Conservation (phyloP, 2,329 filamentous ascomycete genomes). For the Microsporum ferrugineum region DNA sequence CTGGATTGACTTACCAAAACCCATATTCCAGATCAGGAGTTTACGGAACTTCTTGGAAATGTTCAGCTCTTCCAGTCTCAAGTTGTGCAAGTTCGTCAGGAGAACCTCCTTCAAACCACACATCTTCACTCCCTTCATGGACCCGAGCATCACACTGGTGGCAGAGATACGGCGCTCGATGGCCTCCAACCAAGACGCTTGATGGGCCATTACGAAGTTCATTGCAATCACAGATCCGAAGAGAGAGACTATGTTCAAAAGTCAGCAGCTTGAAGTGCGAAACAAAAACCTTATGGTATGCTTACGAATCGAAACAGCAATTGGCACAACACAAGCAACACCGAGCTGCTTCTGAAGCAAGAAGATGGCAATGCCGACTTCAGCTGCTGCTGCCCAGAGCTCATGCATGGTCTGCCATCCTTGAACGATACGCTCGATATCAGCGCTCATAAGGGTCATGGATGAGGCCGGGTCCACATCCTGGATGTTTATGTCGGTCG, state of each 20-base stretch:
- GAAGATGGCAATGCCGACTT: constrained; percentile 38
- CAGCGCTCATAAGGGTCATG: constrained; percentile 37
- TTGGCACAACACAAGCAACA: constrained; percentile 35
- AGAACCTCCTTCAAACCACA: constrained; percentile 36
- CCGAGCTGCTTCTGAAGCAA: constrained; percentile 34
- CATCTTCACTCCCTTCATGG: constrained; percentile 44
- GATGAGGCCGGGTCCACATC: constrained; percentile 29
- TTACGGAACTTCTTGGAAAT: constrained; percentile 33
- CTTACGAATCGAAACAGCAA: constrained; percentile 33
- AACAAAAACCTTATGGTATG: neutral
- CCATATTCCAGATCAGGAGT: constrained; percentile 34
- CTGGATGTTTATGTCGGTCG: constrained; percentile 23
- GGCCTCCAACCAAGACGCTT: constrained; percentile 40
- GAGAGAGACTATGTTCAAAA: constrained; percentile 22
- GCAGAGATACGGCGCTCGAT: constrained; percentile 40
- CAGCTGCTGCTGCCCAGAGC: constrained; percentile 35
- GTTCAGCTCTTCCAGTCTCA: constrained; percentile 32
- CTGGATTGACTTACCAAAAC: constrained; percentile 21
- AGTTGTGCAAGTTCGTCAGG: constrained; percentile 27
- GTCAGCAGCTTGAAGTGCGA: neutral
- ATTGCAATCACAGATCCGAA: constrained; percentile 26
- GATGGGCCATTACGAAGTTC: constrained; percentile 29
- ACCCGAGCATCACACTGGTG: constrained; percentile 38
- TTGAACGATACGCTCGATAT: constrained; percentile 35
- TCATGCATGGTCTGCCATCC: constrained; percentile 35